These are phyloP conservation scores for Rosa rugosa DNA, from an alignment of 306 rosid species.

Conservation along the genomic window DNA sequence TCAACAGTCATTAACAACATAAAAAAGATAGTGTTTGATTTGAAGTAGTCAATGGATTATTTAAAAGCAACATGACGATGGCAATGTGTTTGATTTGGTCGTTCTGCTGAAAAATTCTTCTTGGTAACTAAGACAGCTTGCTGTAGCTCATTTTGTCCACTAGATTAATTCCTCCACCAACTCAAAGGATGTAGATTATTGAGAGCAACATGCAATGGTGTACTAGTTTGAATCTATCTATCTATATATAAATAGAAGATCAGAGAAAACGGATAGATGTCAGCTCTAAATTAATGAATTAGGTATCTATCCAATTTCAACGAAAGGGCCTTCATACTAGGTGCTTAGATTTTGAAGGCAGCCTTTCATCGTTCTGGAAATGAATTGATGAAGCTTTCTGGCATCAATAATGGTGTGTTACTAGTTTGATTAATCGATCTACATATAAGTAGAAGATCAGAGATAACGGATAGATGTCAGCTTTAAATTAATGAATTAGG, in stretches of 20 bases:
- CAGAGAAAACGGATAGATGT: neutral
- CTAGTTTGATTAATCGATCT: neutral
- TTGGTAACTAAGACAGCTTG: neutral
- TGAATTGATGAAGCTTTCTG: neutral
- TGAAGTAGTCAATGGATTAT: neutral
- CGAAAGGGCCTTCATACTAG: neutral
- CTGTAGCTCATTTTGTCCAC: neutral
- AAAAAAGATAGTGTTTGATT: neutral
- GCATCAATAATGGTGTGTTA: neutral
- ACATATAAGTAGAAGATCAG: neutral
- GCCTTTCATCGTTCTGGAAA: neutral
- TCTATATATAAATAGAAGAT: neutral
- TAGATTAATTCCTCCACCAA: neutral
- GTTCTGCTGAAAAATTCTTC: neutral
- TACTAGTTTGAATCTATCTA: neutral
- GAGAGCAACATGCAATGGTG: neutral
- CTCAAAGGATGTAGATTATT: neutral
- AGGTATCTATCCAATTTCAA: neutral
- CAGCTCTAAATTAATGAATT: neutral
- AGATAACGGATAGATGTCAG: neutral
- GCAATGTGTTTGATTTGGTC: constrained; percentile 6
- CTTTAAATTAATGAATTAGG: neutral
- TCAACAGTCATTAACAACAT: neutral
- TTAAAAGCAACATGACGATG: neutral
- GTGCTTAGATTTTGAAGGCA: neutral